Percentiles rank a stretch among this genome's conserved stretches.
These are phyloP conservation scores for Farysia itapuensis DNA, from an alignment of 1,284 basidiomycete species.

Conservation along the genomic window DNA sequence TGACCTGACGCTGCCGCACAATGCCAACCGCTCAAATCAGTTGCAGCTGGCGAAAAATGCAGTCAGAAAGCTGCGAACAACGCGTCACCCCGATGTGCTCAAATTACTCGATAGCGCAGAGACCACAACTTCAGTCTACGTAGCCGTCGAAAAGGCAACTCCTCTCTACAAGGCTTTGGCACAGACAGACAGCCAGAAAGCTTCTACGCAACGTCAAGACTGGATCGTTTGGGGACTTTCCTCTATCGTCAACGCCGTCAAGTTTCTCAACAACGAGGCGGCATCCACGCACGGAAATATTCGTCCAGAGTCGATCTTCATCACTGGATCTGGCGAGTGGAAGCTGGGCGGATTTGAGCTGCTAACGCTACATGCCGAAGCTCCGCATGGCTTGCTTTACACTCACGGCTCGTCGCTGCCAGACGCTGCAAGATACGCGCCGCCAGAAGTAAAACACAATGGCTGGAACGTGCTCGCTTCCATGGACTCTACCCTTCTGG, in stretches of 20 bases:
- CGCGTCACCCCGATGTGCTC: conserved; percentile 91
- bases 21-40: conserved; percentile 29
- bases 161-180: conserved; percentile 72
- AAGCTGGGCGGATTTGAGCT: conserved; percentile 91
- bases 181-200: conserved; percentile 61
- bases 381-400: conserved; percentile 50
- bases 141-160: conserved; percentile 89
- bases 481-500: conserved; percentile 32
- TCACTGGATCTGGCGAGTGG: conserved; percentile 86
- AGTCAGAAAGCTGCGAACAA: conserved; percentile 83
- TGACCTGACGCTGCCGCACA: conserved; percentile 41
- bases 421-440: conserved; percentile 60
- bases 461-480: conserved; percentile 66
- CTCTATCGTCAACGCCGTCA: conserved; percentile 81
- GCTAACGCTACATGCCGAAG: conserved; percentile 66
- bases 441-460: conserved; percentile 86
- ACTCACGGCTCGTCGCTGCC: conserved; percentile 49
- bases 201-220: conserved; percentile 66
- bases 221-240: conserved; percentile 94
- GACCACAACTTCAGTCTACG: conserved; percentile 81
- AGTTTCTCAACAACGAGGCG: conserved; percentile 78
- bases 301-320: conserved; percentile 76
- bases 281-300: conserved; percentile 78
- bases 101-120: conserved; percentile 86
- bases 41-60: conserved; percentile 82